phyloP scores from a whole-genome alignment of 768 basidiomycete species.

The Termitomyces sp. region DNA sequence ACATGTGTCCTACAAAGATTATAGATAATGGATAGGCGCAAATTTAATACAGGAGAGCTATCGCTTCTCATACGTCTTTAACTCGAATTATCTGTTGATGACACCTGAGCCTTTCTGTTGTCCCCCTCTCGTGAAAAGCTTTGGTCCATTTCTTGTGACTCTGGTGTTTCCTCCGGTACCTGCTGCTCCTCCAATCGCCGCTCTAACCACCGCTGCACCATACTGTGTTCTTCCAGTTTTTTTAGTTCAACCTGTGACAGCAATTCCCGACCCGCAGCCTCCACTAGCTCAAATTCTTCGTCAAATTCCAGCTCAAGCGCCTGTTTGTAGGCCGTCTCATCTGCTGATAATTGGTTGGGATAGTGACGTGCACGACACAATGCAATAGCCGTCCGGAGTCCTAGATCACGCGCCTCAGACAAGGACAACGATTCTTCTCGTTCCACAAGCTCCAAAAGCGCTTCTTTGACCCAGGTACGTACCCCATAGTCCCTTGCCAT shows the following conservation, averaged over 20 bases:
- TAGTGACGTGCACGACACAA: conserved; percentile 4
- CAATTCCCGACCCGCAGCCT: not conserved
- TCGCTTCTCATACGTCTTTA: not conserved
- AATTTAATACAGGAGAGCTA: not conserved
- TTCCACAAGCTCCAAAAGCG: not conserved
- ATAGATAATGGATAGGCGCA: not conserved
- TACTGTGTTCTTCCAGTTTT: not conserved
- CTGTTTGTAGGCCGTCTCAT: not conserved
- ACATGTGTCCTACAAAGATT: not conserved
- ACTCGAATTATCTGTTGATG: not conserved
- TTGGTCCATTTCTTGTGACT: not conserved
- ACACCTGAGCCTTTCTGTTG: not conserved
- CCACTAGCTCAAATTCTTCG: not conserved
- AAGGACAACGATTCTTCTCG: not conserved
- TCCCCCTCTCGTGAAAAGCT: not conserved
- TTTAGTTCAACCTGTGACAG: not conserved
- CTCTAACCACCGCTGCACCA: not conserved
- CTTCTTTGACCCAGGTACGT: conserved; percentile 1
- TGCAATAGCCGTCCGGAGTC: conserved; percentile 4
- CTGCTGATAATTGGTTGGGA: not conserved
- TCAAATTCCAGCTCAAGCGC: not conserved
- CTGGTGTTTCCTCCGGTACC: not conserved
- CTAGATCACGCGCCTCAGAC: conserved; percentile 1
- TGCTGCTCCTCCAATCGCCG: not conserved
- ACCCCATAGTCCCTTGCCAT: conserved; percentile 5